Conservation (phyloP, 805 yeast genomes). For the Metschnikowia gruessii region DNA sequence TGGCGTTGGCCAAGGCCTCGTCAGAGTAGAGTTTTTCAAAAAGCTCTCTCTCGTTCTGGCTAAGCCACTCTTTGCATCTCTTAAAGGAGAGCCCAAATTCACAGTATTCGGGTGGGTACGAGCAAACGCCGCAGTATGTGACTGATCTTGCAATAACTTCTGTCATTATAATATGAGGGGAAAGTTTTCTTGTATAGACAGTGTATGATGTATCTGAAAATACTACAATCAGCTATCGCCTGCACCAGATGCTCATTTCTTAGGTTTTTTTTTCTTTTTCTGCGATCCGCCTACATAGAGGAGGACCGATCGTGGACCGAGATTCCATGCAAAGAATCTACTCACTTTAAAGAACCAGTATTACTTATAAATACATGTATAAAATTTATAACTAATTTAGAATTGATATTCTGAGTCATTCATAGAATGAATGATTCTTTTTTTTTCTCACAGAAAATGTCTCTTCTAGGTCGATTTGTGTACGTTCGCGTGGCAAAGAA, state of each 20-base stretch:
- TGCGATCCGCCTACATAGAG: constrained; percentile 6
- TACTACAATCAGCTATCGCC: no score
- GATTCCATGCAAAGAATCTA: background rate
- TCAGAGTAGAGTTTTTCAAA: constrained; percentile 60
- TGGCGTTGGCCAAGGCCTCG: constrained; percentile 53
- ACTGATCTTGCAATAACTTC: constrained; percentile 37
- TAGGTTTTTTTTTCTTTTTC: background rate
- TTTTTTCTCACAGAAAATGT: no score
- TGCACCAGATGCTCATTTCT: background rate
- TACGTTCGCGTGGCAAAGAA: no score
- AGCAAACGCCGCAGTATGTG: constrained; percentile 73
- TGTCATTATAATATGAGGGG: constrained; percentile 21
- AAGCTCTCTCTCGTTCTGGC: constrained; percentile 53
- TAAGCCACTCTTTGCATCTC: constrained; percentile 82
- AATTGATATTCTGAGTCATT: no score
- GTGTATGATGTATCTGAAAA: background rate
- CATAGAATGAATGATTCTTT: no score
- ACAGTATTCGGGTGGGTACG: constrained; percentile 88
- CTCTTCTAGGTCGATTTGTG: no score
- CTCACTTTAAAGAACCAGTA: no score
- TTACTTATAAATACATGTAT: no score
- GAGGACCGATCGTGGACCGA: constrained; percentile 6
- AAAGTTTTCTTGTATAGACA: background rate
- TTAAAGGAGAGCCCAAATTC: constrained; percentile 82
- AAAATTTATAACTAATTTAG: background rate